phyloP scores from a whole-genome alignment of 805 yeast genomes.

The Kodamaea kaohsiungensis region DNA sequence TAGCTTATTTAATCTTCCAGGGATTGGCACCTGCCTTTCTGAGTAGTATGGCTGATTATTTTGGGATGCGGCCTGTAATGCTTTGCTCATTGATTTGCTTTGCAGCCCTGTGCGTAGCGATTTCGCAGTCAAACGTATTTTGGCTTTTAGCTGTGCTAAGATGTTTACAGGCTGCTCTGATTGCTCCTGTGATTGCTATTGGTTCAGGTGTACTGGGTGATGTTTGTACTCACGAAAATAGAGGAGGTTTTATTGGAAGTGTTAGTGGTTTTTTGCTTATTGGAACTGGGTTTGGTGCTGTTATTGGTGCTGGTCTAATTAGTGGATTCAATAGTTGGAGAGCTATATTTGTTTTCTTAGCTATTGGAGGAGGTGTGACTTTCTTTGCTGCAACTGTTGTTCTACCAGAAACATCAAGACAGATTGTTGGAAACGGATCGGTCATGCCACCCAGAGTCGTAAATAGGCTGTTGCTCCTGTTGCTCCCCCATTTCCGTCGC shows the following conservation, averaged over 20 bases:
- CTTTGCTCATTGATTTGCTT: conserved; percentile 55
- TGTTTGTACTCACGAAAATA: conserved; percentile 58
- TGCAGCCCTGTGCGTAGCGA: conserved; percentile 63
- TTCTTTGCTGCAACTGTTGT: conserved; percentile 18
- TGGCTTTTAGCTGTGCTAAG: conserved; percentile 64
- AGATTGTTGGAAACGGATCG: conserved; percentile 76
- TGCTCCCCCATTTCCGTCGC: conserved; percentile 13
- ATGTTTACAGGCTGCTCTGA: conserved; percentile 74
- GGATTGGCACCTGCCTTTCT: conserved; percentile 73
- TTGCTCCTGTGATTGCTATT: conserved; percentile 74
- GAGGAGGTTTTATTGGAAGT: conserved; percentile 73
- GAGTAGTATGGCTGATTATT: conserved; percentile 65
- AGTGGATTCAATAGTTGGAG: conserved; percentile 57
- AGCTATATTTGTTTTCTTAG: conserved; percentile 71
- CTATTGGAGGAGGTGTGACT: conserved; percentile 58
- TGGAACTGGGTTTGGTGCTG: conserved; percentile 79
- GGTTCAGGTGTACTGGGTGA: conserved; percentile 76
- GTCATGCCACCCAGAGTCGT: conserved; percentile 45
- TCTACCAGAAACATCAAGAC: conserved; percentile 76
- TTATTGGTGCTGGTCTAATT: conserved; percentile 52
- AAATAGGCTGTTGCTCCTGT: conserved; percentile 48
- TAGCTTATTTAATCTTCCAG: conserved; percentile 73
- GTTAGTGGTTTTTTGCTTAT: conserved; percentile 63
- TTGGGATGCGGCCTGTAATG: conserved; percentile 73
- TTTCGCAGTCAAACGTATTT: conserved; percentile 59